Evolutionary conservation across 1,284 basidiomycete species (phyloP).

Genomic region (Malassezia restricta): DNA sequence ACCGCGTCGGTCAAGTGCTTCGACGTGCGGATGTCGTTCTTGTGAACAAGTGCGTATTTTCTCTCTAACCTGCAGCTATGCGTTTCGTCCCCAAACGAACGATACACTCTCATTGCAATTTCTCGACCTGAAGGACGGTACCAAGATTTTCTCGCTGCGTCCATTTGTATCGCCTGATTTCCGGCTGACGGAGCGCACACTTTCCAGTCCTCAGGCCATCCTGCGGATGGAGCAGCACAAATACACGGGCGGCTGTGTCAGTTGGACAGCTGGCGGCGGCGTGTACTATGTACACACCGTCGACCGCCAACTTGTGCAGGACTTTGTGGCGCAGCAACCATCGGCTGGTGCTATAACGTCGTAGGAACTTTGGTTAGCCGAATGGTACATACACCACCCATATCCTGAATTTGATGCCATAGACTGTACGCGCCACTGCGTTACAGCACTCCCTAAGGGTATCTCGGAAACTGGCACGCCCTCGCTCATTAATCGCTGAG

Average conservation of each 20-base stretch:
- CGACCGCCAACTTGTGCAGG: conserved; percentile 18
- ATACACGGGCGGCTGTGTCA: conserved; percentile 33
- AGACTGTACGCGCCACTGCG: conserved; percentile 4
- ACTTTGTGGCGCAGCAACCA: neutral
- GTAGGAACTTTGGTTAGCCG: conserved; percentile 1
- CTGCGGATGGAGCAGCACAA: conserved; percentile 29
- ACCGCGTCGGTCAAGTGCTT: conserved; percentile 43
- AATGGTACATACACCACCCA: conserved; percentile 12
- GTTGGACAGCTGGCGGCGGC: conserved; percentile 41
- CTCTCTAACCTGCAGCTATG: conserved; percentile 20
- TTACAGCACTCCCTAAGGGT: neutral
- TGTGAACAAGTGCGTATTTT: conserved; percentile 51
- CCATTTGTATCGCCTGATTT: conserved; percentile 51
- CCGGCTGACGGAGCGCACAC: conserved; percentile 48
- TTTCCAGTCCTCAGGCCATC: conserved; percentile 37
- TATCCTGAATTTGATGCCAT: neutral
- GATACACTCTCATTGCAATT: conserved; percentile 51
- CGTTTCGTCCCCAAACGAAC: conserved; percentile 50
- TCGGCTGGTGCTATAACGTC: neutral
- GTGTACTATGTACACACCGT: conserved; percentile 40
- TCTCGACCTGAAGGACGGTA: conserved; percentile 52
- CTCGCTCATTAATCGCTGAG: conserved; percentile 23
- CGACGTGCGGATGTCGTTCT: conserved; percentile 51
- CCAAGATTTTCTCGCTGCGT: conserved; percentile 51
- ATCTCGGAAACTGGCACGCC: conserved; percentile 27